These are phyloP conservation scores for Suhomyces taliae DNA, from an alignment of 1,139 yeast species.

Conservation along the genomic window DNA sequence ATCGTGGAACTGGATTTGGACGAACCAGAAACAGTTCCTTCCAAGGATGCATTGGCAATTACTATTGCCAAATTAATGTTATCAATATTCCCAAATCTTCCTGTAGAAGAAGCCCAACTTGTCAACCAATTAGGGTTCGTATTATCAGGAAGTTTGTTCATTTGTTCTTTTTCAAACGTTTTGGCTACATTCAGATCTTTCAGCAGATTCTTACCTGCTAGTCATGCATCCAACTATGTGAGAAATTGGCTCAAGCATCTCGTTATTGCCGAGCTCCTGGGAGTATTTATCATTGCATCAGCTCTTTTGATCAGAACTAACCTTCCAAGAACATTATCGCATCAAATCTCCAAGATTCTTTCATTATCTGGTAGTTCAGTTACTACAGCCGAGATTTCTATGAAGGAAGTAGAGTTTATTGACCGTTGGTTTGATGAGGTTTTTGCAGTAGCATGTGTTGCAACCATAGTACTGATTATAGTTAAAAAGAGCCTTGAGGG, in stretches of 20 bases:
- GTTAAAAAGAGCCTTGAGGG: slow-evolving; percentile 21
- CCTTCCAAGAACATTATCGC: slow-evolving; percentile 60
- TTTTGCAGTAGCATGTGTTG: slow-evolving; percentile 57
- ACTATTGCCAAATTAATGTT: slow-evolving; percentile 55
- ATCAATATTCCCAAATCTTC: slow-evolving; percentile 26
- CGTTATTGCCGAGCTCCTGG: slow-evolving; percentile 67
- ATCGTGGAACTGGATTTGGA: slow-evolving; percentile 8
- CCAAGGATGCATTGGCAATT: slow-evolving; percentile 64
- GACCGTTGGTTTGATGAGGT: slow-evolving; percentile 82
- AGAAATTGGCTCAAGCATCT: slow-evolving; percentile 46
- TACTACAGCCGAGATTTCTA: slow-evolving; percentile 19
- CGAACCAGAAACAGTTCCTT: slow-evolving; percentile 7
- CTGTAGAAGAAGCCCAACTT: slow-evolving; percentile 51
- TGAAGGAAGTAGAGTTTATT: slow-evolving; percentile 54
- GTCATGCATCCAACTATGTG: slow-evolving; percentile 22
- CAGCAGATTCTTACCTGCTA: slow-evolving; percentile 32
- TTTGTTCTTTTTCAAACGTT: slow-evolving; percentile 68
- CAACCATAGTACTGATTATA: slow-evolving; percentile 50
- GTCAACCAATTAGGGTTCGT: slow-evolving; percentile 64
- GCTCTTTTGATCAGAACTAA: slow-evolving; percentile 75
- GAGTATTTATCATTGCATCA: slow-evolving; percentile 79
- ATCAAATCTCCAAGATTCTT: slow-evolving; percentile 47
- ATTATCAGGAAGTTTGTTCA: slow-evolving; percentile 63
- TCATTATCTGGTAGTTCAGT: slow-evolving; percentile 39
- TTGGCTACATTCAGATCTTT: slow-evolving; percentile 50